phyloP scores from a whole-genome alignment of 176 grass and related monocot species.

The Musa beccarii region DNA sequence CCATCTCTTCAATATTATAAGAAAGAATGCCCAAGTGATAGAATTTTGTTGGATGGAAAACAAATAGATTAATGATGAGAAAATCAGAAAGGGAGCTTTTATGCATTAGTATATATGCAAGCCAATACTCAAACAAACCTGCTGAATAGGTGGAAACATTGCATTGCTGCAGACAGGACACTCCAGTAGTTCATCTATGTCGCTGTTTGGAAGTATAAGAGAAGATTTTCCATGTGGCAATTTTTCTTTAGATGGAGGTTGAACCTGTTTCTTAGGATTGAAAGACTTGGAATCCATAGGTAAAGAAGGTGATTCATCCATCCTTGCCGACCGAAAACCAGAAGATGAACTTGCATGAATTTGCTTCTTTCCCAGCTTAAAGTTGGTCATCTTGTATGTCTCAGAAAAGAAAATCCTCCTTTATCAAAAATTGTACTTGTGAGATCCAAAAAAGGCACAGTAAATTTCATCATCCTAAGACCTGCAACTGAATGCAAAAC shows the following conservation, averaged over 20 bases:
- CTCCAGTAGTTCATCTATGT: conserved; percentile 20
- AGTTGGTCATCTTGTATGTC: conserved; percentile 8
- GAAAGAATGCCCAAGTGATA: too few species aligned
- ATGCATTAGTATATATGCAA: background rate
- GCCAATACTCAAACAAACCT: conserved; percentile 3
- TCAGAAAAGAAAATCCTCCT: background rate
- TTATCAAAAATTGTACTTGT: background rate
- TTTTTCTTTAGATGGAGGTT: conserved; percentile 4
- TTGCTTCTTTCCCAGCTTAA: conserved; percentile 23
- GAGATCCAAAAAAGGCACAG: background rate
- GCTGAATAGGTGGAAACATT: conserved; percentile 32
- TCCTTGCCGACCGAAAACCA: conserved; percentile 5
- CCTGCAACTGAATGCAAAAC: background rate
- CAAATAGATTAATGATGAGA: background rate
- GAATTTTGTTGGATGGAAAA: too few species aligned
- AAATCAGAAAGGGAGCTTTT: background rate
- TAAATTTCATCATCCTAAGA: background rate
- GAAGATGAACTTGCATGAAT: conserved; percentile 3
- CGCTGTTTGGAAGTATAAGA: conserved; percentile 2
- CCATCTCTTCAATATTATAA: too few species aligned
- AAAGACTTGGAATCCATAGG: conserved; percentile 3
- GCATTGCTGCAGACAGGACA: conserved; percentile 20
- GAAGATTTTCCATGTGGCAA: conserved; percentile 5
- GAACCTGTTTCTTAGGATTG: conserved; percentile 1
- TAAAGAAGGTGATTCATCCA: conserved; percentile 17